These are phyloP conservation scores for Cryomyces minteri DNA, from an alignment of 495 filamentous ascomycete genomes.

Conservation along the genomic window DNA sequence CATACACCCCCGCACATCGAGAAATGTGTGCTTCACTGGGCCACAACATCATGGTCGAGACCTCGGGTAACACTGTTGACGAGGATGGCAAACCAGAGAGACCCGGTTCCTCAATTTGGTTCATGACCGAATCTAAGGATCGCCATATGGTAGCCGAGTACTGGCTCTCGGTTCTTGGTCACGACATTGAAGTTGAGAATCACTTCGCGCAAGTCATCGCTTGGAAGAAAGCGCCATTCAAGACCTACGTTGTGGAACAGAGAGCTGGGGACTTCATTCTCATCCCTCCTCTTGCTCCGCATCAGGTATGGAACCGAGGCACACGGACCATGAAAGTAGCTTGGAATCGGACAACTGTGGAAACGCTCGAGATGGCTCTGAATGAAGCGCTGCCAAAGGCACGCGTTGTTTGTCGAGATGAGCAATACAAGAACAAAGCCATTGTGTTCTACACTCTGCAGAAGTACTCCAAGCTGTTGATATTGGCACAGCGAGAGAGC, in stretches of 20 bases:
- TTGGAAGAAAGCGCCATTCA: conserved; percentile 84
- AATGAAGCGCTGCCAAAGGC: conserved; percentile 74
- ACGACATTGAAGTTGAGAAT: conserved; percentile 90
- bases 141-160: conserved; percentile 77
- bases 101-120: conserved; percentile 85
- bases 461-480: conserved; percentile 53
- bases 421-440: conserved; percentile 96
- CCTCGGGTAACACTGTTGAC: conserved; percentile 33
- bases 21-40: conserved; percentile 96
- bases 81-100: conserved; percentile 48
- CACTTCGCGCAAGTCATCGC: conserved; percentile 89
- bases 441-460: conserved; percentile 74
- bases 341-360: conserved; percentile 92
- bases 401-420: conserved; percentile 86
- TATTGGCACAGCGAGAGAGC: conserved; percentile 24
- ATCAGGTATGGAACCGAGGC: conserved; percentile 97
- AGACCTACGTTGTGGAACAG: conserved; percentile 84
- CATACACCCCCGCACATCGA: conserved; percentile 86
- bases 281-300: conserved; percentile 87
- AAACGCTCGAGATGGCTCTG: conserved; percentile 72
- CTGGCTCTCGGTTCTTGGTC: conserved; percentile 75
- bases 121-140: conserved; percentile 90
- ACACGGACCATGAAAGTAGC: conserved; percentile 91
- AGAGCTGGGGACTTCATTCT: conserved; percentile 86
- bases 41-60: conserved; percentile 95